Conservation (phyloP, 257 asterid genomes). For the Jacaranda mimosifolia region DNA sequence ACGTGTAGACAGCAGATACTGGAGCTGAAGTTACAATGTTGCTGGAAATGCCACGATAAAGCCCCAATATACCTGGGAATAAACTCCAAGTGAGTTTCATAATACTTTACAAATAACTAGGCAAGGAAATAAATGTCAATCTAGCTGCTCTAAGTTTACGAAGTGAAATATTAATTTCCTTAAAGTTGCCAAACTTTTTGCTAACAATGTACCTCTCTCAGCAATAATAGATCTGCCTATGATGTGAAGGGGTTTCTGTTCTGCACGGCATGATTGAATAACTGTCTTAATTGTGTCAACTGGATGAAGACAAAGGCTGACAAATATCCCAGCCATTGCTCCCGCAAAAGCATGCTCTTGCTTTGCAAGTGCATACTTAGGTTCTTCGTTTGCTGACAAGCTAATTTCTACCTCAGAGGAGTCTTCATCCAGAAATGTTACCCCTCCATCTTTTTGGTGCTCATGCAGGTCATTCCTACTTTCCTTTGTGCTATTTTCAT, state of each 20-base stretch:
- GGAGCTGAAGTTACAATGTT: conserved; percentile 92
- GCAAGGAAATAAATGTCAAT: not conserved
- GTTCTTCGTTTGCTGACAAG: conserved; percentile 47
- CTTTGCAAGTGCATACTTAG: conserved; percentile 58
- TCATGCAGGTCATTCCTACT: conserved; percentile 32
- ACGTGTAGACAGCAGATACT: conserved; percentile 92
- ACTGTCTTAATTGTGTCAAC: conserved; percentile 93
- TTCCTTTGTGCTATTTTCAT: conserved; percentile 37
- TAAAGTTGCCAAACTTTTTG: conserved; percentile 24
- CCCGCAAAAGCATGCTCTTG: conserved; percentile 97
- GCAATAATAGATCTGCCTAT: conserved; percentile 75
- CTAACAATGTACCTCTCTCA: conserved; percentile 72
- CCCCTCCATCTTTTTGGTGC: conserved; percentile 36
- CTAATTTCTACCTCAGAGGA: conserved; percentile 43
- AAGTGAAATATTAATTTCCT: conserved; percentile 25
- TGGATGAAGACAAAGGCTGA: conserved; percentile 93
- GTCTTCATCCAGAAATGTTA: conserved; percentile 26
- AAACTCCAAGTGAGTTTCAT: conserved; percentile 33
- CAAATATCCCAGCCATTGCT: conserved; percentile 93
- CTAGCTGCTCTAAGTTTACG: conserved; percentile 17
- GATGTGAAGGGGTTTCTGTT: conserved; percentile 66
- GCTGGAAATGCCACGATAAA: conserved; percentile 92
- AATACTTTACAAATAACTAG: conserved; percentile 29
- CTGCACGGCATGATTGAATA: conserved; percentile 75
- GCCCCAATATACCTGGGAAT: conserved; percentile 75